phyloP scores from a whole-genome alignment of 2,329 filamentous ascomycete genomes.

The Calycina marina region DNA sequence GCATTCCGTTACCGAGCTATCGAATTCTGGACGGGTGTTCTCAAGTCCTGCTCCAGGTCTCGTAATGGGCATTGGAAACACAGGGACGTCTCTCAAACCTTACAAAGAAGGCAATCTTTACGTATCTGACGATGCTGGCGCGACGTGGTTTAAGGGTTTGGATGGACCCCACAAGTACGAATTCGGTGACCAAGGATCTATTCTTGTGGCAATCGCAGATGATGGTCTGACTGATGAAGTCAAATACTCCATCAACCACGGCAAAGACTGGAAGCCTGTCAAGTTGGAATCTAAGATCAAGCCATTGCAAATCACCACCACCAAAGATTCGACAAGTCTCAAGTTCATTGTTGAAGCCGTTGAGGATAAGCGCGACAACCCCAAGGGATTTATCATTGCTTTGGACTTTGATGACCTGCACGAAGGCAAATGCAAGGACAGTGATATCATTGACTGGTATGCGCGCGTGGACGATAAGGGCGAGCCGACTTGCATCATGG shows the following conservation, averaged over 20 bases:
- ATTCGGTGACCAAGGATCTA: slow-evolving; percentile 83
- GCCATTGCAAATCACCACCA: slow-evolving; percentile 68
- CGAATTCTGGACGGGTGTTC: slow-evolving; percentile 74
- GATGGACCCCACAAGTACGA: slow-evolving; percentile 88
- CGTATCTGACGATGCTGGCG: slow-evolving; percentile 80
- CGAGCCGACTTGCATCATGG: slow-evolving; percentile 83
- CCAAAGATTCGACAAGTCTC: slow-evolving; percentile 80
- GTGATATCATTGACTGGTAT: slow-evolving; percentile 82
- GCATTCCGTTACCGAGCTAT: slow-evolving; percentile 78
- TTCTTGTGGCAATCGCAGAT: slow-evolving; percentile 72
- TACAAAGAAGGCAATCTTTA: slow-evolving; percentile 68
- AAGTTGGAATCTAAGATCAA: slow-evolving; percentile 56
- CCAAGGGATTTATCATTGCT: slow-evolving; percentile 49
- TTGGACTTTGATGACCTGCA: slow-evolving; percentile 76
- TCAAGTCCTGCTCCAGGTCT: slow-evolving; percentile 88
- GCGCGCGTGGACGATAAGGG: slow-evolving; percentile 70
- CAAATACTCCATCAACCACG: slow-evolving; percentile 77
- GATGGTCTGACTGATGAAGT: slow-evolving; percentile 41
- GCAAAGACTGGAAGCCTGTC: slow-evolving; percentile 65
- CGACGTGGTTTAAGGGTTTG: slow-evolving; percentile 64
- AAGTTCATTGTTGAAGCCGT: slow-evolving; percentile 71
- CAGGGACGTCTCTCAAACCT: slow-evolving; percentile 54
- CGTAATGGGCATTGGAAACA: slow-evolving; percentile 89
- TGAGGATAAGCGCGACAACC: slow-evolving; percentile 31
- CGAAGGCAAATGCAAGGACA: slow-evolving; percentile 61